phyloP scores from a whole-genome alignment of 768 basidiomycete genomes.

The Leccinellum luteum region DNA sequence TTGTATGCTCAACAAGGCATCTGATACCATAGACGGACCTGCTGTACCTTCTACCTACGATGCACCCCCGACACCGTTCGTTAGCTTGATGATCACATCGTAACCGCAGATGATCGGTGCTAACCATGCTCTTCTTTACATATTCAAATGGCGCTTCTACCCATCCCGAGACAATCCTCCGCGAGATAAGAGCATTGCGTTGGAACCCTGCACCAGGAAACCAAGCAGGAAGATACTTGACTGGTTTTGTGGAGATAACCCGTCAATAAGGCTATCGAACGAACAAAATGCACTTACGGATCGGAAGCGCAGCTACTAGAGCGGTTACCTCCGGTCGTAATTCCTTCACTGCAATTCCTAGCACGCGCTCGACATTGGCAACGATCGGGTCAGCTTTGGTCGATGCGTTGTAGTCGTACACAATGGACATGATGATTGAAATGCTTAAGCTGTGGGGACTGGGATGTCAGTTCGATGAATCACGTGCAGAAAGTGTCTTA shows the following conservation, averaged over 20 bases:
- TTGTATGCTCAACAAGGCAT: constrained; percentile 15
- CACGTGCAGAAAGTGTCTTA: constrained; percentile 2
- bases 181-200: constrained; percentile 12
- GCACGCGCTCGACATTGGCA: constrained; percentile 12
- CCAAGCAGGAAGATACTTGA: constrained; percentile 22
- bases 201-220: constrained; percentile 24
- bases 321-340: constrained; percentile 18
- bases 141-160: constrained; percentile 24
- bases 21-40: constrained; percentile 24
- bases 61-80: background rate
- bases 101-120: background rate
- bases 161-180: constrained; percentile 5
- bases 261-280: background rate
- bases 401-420: constrained; percentile 23
- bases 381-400: constrained; percentile 22
- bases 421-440: constrained; percentile 22
- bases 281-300: constrained; percentile 12
- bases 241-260: constrained; percentile 1
- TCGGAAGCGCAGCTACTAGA: constrained; percentile 13
- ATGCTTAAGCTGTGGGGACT: constrained; percentile 14
- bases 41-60: constrained; percentile 19
- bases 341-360: constrained; percentile 7
- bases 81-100: background rate
- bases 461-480: background rate
- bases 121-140: constrained; percentile 21